Base-by-base conservation (phyloP, 345 rosid species). In the Eucalyptus marginata region DNA sequence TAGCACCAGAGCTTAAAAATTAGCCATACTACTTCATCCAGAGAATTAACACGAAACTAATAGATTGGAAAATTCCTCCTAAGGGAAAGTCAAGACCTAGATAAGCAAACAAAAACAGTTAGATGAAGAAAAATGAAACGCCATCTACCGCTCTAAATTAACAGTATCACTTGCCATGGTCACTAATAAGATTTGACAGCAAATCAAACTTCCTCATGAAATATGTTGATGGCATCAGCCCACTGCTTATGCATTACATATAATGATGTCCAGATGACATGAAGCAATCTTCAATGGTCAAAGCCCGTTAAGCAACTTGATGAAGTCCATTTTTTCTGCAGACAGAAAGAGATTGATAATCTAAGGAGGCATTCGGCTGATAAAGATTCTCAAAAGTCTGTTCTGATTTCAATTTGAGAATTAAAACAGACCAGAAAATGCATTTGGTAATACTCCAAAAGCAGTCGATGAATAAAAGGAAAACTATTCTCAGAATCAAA, bases 281-380 rank as follows among this genome's bases (percentile, higher is more conserved):
- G 98, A 91, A 93, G 95, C 91, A 92, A 91, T 97, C 97, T 90
- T 96, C 97, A 89, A 96, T 95, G 90, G 96, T 95, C 87, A 97
- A 96, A 92, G 99, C 99, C 92, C 96, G 98, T 89, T 94, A 95
- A 88, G 99, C 97, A 89, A 97, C 95, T 94, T 96, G 99, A 93
- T 97, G 98, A 88, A 97, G 99, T 91, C 96, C 97, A 91, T 94
- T 92, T 92, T 97, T 97, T 94, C 98, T 97, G 84, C 89, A 91
- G 86, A 8, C 33, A 83, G 58, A 46, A 46, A 76, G 40, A 36
- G 40, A 36, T 36, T 36, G 40, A 36, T 36, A 36, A 36, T 36
- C 40, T 3, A 22, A 81, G 49, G 15, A 81, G 43, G 49, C 24
- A 40, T 81, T 20, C 4, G 4, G 40, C 40, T 36, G 40, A 36